Evolutionary conservation across 805 yeast species (phyloP), one percentile per base, ranked within the genome.

Genomic region (Yarrowia divulgata): DNA sequence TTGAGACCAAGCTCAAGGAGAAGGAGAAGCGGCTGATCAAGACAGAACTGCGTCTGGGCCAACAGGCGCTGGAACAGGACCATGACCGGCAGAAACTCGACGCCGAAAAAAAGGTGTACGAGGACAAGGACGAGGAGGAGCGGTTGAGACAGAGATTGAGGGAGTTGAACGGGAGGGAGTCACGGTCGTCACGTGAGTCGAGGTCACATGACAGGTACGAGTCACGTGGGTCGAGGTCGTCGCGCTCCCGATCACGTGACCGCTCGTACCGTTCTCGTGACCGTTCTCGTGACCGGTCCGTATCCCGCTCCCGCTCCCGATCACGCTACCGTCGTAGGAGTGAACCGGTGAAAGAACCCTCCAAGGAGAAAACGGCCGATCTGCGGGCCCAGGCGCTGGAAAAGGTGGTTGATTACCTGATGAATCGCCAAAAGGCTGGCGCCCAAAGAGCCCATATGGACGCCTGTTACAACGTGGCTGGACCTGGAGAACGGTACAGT

Each of bases 1-100:
- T 48, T 10, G 68, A 46, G 8, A 12, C 10, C 13, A 29, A 37
- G 4, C 45, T 63, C 13, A 40, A 19, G 23, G 68, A 48, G 5
- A 46, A 35, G 39, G 57, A 48, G n/a, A 29, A 48, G 13, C 37
- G 57, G 9, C 57, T 48, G 19, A 19, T 42, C 18, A 34, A 43
- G 42, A 60, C 66, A 3, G 66, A 60, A 9, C 32, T 43, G 12
- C 52, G 66, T 13, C 37, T 60, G 3, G 66, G 66, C 45, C 68
- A 63, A 18, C 68, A 48, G 48, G 45, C 48, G 0, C 46, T 63
- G 3, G 48, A 48, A n/a, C 68, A 60, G 66, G 66, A 60, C 34
- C 50, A 60, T 10, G 46, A 37, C 13, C 4, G 57, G 8, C 55
- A 63, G 35, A 23, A 48, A 23, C 46, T 63, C 9, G 68, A 35